These are phyloP conservation scores for Russula lepida DNA, from an alignment of 768 basidiomycete genomes.

Conservation along the genomic window DNA sequence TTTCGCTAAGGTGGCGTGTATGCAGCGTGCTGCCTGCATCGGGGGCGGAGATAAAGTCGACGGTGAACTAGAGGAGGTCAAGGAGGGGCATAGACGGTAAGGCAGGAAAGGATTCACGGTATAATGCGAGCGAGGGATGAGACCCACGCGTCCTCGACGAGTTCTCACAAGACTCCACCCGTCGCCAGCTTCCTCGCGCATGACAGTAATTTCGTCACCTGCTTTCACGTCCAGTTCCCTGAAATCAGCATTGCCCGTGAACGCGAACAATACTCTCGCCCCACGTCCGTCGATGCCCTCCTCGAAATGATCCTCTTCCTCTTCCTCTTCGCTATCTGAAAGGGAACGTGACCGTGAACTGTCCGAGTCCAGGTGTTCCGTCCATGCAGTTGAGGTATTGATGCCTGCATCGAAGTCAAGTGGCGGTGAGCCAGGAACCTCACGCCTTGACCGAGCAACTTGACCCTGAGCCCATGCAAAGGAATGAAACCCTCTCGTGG, in stretches of 20 bases:
- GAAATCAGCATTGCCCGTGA: conserved; percentile 69
- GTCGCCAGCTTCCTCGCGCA: conserved; percentile 64
- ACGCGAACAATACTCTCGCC: conserved; percentile 64
- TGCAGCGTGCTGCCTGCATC: conserved; percentile 31
- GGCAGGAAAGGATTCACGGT: conserved; percentile 39
- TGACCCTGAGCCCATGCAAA: conserved; percentile 15
- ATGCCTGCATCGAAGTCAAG: conserved; percentile 65
- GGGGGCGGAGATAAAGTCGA: conserved; percentile 49
- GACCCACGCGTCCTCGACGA: conserved; percentile 46
- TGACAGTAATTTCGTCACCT: conserved; percentile 61
- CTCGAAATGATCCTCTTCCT: conserved; percentile 25
- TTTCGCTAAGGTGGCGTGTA: conserved; percentile 20
- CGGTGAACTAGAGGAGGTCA: conserved; percentile 45
- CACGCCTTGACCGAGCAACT: conserved; percentile 6
- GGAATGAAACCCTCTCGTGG: conserved; percentile 8
- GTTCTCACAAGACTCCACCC: conserved; percentile 73
- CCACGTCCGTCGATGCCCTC: conserved; percentile 35
- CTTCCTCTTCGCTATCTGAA: conserved; percentile 46
- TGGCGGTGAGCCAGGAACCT: background rate
- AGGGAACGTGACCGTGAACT: conserved; percentile 32
- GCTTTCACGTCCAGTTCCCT: conserved; percentile 60
- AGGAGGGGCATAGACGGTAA: background rate
- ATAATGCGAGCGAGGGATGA: conserved; percentile 65
- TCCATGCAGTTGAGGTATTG: conserved; percentile 73
- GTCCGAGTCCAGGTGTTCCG: conserved; percentile 44